A percentile compares a stretch with the other conserved stretches of the same genome.
Conservation (phyloP, 2,329 filamentous ascomycete genomes). For the Tympanopsis confertula region DNA sequence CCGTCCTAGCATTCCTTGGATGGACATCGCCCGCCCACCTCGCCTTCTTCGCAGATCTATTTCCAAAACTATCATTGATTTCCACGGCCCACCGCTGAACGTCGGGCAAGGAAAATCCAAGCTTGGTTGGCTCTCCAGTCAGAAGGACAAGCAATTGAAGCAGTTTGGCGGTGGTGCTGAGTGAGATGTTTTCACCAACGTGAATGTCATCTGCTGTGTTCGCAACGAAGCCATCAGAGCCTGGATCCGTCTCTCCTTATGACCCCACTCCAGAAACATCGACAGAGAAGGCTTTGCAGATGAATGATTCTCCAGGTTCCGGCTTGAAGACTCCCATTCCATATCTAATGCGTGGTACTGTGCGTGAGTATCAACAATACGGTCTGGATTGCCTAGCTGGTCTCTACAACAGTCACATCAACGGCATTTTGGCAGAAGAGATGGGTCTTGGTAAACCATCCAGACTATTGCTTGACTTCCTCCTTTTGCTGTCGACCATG, state of each 20-base stretch:
- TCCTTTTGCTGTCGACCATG: constrained; percentile 78
- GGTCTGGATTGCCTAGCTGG: constrained; percentile 96
- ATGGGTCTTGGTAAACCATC: constrained; percentile 99
- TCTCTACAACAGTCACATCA: constrained; percentile 82
- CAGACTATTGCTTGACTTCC: constrained; percentile 92
- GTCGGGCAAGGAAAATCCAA: too few species aligned
- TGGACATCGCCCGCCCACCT: too few species aligned
- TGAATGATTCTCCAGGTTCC: too few species aligned
- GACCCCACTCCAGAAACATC: not conserved
- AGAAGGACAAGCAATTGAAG: too few species aligned
- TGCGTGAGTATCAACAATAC: constrained; percentile 92
- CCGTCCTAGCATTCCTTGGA: too few species aligned
- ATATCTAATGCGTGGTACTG: constrained; percentile 71
- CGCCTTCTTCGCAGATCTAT: too few species aligned
- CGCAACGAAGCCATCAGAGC: not conserved
- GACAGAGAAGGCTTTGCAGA: constrained; percentile 23
- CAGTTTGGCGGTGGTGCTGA: too few species aligned
- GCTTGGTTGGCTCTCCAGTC: too few species aligned
- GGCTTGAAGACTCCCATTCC: constrained; percentile 61
- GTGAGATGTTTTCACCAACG: too few species aligned
- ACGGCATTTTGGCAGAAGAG: constrained; percentile 92
- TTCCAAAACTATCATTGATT: too few species aligned
- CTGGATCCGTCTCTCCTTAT: not conserved
- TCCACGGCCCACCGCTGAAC: too few species aligned
- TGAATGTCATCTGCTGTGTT: too few species aligned